These are phyloP conservation scores for Helicocarpus griseus DNA, from an alignment of 2,329 filamentous ascomycete species.

Conservation along the genomic window DNA sequence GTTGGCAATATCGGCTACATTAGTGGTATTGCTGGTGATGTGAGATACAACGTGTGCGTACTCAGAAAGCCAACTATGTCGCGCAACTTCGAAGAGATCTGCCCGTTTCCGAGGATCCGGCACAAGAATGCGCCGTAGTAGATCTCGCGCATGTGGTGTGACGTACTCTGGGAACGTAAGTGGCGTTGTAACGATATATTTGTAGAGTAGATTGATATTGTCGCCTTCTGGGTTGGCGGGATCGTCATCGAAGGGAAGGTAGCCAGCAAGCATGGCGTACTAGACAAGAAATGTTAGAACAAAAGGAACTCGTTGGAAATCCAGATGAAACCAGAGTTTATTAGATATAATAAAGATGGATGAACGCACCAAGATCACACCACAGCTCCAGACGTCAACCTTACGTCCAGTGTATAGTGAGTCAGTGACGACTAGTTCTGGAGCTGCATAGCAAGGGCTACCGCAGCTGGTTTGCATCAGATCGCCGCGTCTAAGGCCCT, in stretches of 20 bases:
- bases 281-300: constrained; percentile 31
- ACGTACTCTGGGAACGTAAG: constrained; percentile 98
- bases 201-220: constrained; percentile 98
- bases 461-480: constrained; percentile 99
- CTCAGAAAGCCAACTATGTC: constrained; percentile 96
- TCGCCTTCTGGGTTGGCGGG: constrained; percentile 97
- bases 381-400: constrained; percentile 98
- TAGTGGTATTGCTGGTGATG: constrained; percentile 91
- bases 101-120: constrained; percentile 91
- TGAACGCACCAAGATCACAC: constrained; percentile 82
- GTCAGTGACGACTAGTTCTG: constrained; percentile 93
- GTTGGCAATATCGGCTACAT: constrained; percentile 73
- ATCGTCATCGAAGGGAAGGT: constrained; percentile 95
- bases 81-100: constrained; percentile 91
- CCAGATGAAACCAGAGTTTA: constrained; percentile 7
- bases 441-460: constrained; percentile 94
- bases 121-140: constrained; percentile 85
- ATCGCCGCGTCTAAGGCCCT: constrained; percentile 75
- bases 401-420: constrained; percentile 95
- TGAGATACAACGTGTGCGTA: constrained; percentile 95
- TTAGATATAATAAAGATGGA: neutral
- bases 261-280: constrained; percentile 98
- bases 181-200: constrained; percentile 96
- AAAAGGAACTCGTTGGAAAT: too few species aligned
- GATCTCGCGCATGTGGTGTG: constrained; percentile 86